phyloP scores from a whole-genome alignment of 805 yeast species.

The Brettanomyces bruxellensis region DNA sequence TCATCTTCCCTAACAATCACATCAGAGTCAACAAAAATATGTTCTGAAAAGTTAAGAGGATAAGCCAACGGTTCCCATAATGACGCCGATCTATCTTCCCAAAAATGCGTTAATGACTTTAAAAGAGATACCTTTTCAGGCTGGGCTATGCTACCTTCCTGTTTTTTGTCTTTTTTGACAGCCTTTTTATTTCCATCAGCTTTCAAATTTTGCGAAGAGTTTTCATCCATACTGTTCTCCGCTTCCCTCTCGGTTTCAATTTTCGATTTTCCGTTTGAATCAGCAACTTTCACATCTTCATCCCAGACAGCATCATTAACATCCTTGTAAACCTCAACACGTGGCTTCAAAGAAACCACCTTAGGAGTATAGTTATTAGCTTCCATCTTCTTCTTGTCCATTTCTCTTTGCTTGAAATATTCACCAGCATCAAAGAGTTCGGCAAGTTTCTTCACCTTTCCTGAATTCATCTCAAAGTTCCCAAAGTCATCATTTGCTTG shows the following conservation, averaged over 20 bases:
- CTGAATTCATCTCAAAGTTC: slow-evolving; percentile 12
- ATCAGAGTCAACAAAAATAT: slow-evolving; percentile 86
- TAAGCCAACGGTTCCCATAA: slow-evolving; percentile 89
- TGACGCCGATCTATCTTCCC: slow-evolving; percentile 96
- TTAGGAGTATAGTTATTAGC: slow-evolving; percentile 60
- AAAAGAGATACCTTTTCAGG: slow-evolving; percentile 71
- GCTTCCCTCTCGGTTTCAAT: neutral
- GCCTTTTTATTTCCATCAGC: slow-evolving; percentile 2
- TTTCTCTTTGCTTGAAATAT: slow-evolving; percentile 78
- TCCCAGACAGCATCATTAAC: slow-evolving; percentile 60
- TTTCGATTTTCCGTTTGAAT: neutral
- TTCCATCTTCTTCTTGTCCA: slow-evolving; percentile 54
- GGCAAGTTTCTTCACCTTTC: slow-evolving; percentile 57
- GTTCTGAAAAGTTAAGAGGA: slow-evolving; percentile 75
- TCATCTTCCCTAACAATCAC: slow-evolving; percentile 94
- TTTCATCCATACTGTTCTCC: neutral
- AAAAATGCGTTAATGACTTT: slow-evolving; percentile 78
- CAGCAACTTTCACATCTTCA: neutral
- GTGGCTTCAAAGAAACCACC: slow-evolving; percentile 68
- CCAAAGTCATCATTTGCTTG: neutral
- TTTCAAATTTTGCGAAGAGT: neutral
- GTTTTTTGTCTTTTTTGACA: slow-evolving; percentile 2
- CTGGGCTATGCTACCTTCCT: slow-evolving; percentile 23
- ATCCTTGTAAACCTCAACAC: slow-evolving; percentile 82
- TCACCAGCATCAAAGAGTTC: slow-evolving; percentile 70